A percentile compares a stretch with the other conserved stretches of the same genome.
Conservation (phyloP, 768 basidiomycete species). For the Xanthoconium purpureum region DNA sequence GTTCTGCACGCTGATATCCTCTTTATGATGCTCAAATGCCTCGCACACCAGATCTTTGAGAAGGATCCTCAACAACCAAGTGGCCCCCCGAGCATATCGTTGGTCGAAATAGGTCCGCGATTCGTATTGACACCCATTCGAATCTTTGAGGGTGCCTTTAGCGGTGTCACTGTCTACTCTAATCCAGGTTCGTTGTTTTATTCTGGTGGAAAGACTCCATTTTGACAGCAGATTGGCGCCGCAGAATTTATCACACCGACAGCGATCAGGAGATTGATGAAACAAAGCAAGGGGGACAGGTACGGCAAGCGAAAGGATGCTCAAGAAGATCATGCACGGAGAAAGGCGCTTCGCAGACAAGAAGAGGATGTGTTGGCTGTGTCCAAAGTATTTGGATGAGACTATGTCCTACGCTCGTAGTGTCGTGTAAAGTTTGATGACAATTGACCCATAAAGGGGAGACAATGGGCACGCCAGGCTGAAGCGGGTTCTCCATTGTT, state of each 20-base stretch:
- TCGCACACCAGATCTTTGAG: constrained; percentile 71
- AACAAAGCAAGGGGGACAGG: constrained; percentile 72
- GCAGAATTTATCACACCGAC: constrained; percentile 92
- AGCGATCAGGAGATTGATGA: constrained; percentile 65
- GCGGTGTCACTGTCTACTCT: constrained; percentile 91
- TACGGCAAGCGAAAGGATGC: constrained; percentile 82
- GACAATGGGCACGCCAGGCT: constrained; percentile 17
- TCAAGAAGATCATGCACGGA: constrained; percentile 58
- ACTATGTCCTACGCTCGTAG: neutral
- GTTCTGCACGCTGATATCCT: constrained; percentile 13
- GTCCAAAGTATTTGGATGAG: constrained; percentile 84
- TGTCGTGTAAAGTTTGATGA: neutral
- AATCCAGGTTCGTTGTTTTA: constrained; percentile 70
- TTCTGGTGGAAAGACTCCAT: neutral
- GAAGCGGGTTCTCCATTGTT: constrained; percentile 33
- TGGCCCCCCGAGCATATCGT: constrained; percentile 78
- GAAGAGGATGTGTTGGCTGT: constrained; percentile 81
- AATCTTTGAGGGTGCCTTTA: constrained; percentile 97
- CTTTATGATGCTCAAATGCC: neutral
- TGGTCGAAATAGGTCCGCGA: constrained; percentile 95
- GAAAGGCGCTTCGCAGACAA: constrained; percentile 61
- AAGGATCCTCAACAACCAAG: constrained; percentile 90
- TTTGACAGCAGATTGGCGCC: neutral
- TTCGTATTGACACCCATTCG: constrained; percentile 97
- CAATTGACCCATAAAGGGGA: neutral